Evolutionary conservation across 2,329 filamentous ascomycete genomes (phyloP), one percentile per base, ranked within the genome.

Genomic region (Raffaelea deltoideospora): DNA sequence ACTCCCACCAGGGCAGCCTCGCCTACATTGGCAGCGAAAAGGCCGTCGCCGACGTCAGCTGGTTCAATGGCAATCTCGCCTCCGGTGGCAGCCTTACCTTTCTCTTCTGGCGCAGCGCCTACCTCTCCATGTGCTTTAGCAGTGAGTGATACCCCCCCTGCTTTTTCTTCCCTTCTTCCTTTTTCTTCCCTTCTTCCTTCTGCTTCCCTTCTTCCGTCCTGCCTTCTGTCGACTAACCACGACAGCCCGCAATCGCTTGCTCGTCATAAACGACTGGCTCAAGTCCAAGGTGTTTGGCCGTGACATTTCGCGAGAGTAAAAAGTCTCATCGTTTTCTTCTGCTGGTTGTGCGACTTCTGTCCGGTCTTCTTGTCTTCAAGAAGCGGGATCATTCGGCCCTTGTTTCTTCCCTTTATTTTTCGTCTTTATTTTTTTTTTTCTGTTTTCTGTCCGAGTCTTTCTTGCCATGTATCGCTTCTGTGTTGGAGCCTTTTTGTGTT

Each of bases 101-200:
- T 65, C 73, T 95, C 48, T 98, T 98, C 76, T 98, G 90, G 90
- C 75, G 87, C 57, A 92, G 83, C 55, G 90, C 88, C 38, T 98
- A 98, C 61, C 67, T 98, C 58, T 95, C 85, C 70, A 98, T 98
- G 90, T 95, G 88, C 75, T 98, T 98, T 61, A 96, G 87, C 76
- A 87, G 85, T 90, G 72, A 77, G 84, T n/a, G n/a, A n/a, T n/a
- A n/a, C n/a, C n/a, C n/a, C n/a, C n/a, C n/a, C n/a, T n/a, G n/a
- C n/a, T n/a, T n/a, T 81, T 48, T 41, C 24, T 7, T 20, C 17
- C 23, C 13, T 14, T 31, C 39, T 35, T 41, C 50, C 48, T 19
- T 37, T 28, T 22, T 21, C 28, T 35, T 20, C 30, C 30, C 10
- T 11, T 19, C 19, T 27, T 14, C 15, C 3, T 3, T 15, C 5